Evolutionary conservation across 2,329 filamentous ascomycete species (phyloP).

Genomic region (Scytalidium lignicola): DNA sequence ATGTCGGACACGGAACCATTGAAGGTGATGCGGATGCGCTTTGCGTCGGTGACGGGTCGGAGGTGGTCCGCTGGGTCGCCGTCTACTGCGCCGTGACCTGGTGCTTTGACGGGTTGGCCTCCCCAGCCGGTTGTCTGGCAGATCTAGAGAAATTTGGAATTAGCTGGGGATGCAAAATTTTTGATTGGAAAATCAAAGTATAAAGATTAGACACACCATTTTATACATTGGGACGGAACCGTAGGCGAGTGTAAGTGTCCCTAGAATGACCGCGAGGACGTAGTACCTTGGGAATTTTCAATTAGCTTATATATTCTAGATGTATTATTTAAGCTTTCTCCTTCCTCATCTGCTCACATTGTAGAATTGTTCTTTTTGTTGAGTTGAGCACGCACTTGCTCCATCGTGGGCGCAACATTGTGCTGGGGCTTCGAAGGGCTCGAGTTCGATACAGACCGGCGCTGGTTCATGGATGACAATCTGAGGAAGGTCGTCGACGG

Average conservation of each 20-base stretch:
- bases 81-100: conserved; percentile 55
- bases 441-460: conserved; percentile 20
- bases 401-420: conserved; percentile 50
- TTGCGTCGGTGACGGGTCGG: conserved; percentile 71
- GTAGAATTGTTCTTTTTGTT: conserved; percentile 63
- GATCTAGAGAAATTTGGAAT: no score
- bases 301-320: not conserved
- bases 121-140: conserved; percentile 87
- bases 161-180: no score
- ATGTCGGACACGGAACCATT: conserved; percentile 92
- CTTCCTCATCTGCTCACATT: conserved; percentile 38
- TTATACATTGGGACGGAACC: conserved; percentile 84
- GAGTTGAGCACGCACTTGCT: conserved; percentile 59
- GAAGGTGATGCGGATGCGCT: conserved; percentile 91
- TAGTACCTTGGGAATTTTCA: conserved; percentile 55
- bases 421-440: conserved; percentile 21
- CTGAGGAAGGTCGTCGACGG: conserved; percentile 18
- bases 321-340: not conserved
- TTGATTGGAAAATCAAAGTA: conserved; percentile 3
- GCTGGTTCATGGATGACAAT: conserved; percentile 8
- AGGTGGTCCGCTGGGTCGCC: conserved; percentile 70
- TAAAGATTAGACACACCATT: no score
- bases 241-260: conserved; percentile 75
- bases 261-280: conserved; percentile 69
- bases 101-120: conserved; percentile 82